These are phyloP conservation scores for Solanum pimpinellifolium DNA, from an alignment of 257 asterid genomes.

Conservation along the genomic window DNA sequence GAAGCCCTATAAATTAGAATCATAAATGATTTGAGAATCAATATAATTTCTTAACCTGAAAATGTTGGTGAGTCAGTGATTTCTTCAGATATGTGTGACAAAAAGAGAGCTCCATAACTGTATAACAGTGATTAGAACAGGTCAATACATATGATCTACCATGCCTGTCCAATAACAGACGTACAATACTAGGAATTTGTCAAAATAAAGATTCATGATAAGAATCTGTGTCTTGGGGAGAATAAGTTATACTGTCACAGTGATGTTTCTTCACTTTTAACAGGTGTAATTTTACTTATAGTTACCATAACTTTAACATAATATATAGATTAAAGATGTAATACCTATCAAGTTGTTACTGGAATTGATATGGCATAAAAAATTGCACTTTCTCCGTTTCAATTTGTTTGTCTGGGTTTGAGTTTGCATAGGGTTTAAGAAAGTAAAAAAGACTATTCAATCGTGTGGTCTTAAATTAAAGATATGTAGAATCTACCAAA, in stretches of 20 bases:
- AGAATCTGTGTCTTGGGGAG: not conserved
- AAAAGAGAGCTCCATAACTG: constrained; percentile 75
- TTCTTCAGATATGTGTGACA: constrained; percentile 63
- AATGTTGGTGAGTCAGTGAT: constrained; percentile 64
- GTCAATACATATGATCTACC: not conserved
- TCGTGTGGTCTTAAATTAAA: not conserved
- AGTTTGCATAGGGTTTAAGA: not conserved
- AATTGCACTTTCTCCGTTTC: not conserved
- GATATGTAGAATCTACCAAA: not conserved
- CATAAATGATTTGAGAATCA: not conserved
- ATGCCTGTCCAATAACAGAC: not conserved
- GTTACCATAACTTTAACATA: not conserved
- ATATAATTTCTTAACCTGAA: constrained; percentile 43
- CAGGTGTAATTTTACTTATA: not conserved
- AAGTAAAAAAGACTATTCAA: not conserved
- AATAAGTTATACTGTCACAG: not conserved
- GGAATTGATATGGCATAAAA: not conserved
- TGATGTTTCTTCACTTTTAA: not conserved
- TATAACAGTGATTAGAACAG: not conserved
- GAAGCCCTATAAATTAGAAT: not conserved
- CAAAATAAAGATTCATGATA: not conserved
- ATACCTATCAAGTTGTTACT: not conserved
- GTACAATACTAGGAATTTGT: not conserved
- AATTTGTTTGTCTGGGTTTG: not conserved
- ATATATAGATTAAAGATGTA: not conserved